phyloP scores from a whole-genome alignment of 2,329 filamentous ascomycete genomes.

The Fusarium denticulatum region DNA sequence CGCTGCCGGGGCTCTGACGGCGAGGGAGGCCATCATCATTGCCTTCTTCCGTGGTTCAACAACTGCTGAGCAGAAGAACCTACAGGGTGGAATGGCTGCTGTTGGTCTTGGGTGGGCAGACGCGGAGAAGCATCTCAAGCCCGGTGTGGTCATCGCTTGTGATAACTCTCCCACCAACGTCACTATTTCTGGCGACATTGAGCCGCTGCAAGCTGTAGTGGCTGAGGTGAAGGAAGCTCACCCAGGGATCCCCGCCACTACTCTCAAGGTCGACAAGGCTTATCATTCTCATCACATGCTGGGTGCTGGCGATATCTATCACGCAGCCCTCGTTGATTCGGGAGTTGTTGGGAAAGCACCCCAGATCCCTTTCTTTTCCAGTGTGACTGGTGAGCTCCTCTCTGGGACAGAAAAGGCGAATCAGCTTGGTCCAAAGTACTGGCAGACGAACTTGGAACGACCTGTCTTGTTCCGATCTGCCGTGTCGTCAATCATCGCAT shows the following conservation, averaged over 20 bases:
- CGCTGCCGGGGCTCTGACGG: slow-evolving; percentile 50
- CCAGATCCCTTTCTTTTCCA: background rate
- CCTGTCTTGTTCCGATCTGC: slow-evolving; percentile 42
- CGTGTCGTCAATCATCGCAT: background rate
- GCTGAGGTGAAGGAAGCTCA: slow-evolving; percentile 41
- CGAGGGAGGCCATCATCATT: slow-evolving; percentile 51
- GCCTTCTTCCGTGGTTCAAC: slow-evolving; percentile 53
- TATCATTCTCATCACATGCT: slow-evolving; percentile 55
- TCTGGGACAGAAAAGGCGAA: background rate
- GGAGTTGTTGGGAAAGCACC: background rate
- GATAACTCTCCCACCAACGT: slow-evolving; percentile 50
- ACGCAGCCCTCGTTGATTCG: background rate
- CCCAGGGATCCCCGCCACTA: slow-evolving; percentile 46
- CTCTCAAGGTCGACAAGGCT: slow-evolving; percentile 51
- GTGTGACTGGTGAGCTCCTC: background rate
- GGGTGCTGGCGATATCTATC: background rate
- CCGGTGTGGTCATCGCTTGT: slow-evolving; percentile 48
- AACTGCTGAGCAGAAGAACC: background rate
- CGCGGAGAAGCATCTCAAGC: slow-evolving; percentile 28
- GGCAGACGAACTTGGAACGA: slow-evolving; percentile 44
- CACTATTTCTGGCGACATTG: slow-evolving; percentile 48
- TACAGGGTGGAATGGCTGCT: slow-evolving; percentile 51
- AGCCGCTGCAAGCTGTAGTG: slow-evolving; percentile 42
- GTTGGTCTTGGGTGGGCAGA: slow-evolving; percentile 49
- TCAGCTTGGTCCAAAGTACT: slow-evolving; percentile 35